Evolutionary conservation across 1,284 basidiomycete genomes (phyloP).

Genomic region (Leccinum olivaceoglutinosum): DNA sequence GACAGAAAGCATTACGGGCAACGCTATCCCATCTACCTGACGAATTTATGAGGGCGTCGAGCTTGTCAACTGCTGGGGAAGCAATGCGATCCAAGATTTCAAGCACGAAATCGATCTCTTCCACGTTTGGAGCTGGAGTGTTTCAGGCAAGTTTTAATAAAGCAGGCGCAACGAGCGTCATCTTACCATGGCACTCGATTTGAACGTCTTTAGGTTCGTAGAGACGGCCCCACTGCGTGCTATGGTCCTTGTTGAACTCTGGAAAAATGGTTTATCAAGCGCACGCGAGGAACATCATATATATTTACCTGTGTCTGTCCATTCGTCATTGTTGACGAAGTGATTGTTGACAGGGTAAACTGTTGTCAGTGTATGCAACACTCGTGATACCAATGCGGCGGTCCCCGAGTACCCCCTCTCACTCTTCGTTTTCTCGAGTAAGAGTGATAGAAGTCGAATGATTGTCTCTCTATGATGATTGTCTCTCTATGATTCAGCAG

Average conservation of each 20-base stretch:
- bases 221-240: slow-evolving; percentile 79
- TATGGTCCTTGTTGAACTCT: slow-evolving; percentile 75
- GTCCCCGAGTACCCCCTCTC: slow-evolving; percentile 88
- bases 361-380: slow-evolving; percentile 73
- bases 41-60: slow-evolving; percentile 61
- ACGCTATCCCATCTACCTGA: slow-evolving; percentile 62
- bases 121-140: slow-evolving; percentile 58
- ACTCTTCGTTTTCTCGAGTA: slow-evolving; percentile 79
- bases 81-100: slow-evolving; percentile 51
- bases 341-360: slow-evolving; percentile 81
- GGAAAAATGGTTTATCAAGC: neutral
- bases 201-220: slow-evolving; percentile 79
- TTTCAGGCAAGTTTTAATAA: slow-evolving; percentile 1
- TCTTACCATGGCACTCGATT: slow-evolving; percentile 84
- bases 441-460: slow-evolving; percentile 61
- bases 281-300: neutral
- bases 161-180: neutral
- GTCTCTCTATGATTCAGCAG: slow-evolving; percentile 41
- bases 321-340: slow-evolving; percentile 82
- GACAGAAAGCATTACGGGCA: slow-evolving; percentile 91
- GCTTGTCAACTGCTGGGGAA: slow-evolving; percentile 59
- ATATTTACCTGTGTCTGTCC: slow-evolving; percentile 65
- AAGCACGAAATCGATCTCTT: slow-evolving; percentile 80
- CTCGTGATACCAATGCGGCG: slow-evolving; percentile 74
- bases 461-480: slow-evolving; percentile 56